phyloP scores from a whole-genome alignment of 2,329 filamentous ascomycete species.

The Beauveria brongniartii region DNA sequence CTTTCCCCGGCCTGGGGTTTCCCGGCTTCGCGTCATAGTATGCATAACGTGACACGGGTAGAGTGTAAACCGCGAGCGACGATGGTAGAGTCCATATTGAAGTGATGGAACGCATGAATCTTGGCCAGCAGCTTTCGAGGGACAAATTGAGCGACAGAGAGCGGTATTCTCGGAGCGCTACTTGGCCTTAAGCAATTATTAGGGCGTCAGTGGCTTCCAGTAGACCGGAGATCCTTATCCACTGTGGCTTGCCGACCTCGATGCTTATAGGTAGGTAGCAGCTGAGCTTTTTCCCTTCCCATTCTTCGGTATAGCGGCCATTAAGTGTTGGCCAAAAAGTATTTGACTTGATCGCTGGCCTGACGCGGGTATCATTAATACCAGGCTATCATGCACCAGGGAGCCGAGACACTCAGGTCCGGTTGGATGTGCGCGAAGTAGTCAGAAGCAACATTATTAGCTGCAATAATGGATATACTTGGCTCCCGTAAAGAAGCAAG shows the following conservation, averaged over 20 bases:
- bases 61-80: background rate
- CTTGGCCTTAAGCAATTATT: background rate
- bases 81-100: background rate
- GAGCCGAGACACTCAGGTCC: no score
- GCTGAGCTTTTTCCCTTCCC: background rate
- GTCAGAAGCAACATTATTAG: no score
- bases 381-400: no score
- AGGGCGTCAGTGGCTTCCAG: background rate
- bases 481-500: no score
- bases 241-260: conserved; percentile 1
- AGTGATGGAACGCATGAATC: background rate
- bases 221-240: conserved; percentile 3
- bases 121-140: background rate
- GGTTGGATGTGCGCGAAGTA: no score
- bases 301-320: background rate
- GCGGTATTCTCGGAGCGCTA: background rate
- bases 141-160: background rate
- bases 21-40: background rate
- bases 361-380: no score
- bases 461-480: no score
- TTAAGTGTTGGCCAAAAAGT: background rate
- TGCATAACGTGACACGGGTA: background rate
- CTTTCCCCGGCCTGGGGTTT: background rate
- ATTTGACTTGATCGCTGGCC: no score
- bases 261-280: background rate